Base-by-base conservation (phyloP, 2,329 filamentous ascomycete species). In the Colletotrichum tabaci region DNA sequence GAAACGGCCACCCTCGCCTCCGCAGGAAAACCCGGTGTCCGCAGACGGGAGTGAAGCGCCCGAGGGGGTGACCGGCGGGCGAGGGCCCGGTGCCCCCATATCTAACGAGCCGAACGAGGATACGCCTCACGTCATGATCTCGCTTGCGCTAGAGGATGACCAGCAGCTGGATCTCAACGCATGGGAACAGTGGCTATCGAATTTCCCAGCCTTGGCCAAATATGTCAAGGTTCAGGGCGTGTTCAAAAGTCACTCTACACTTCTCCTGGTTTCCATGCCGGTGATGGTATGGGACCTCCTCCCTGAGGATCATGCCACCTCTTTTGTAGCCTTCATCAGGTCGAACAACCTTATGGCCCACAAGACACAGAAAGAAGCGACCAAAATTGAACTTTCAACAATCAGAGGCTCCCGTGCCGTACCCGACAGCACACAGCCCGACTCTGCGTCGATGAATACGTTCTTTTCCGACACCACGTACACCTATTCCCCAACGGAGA, bases 181-280 rank as follows among this genome's bases (percentile, higher is more conserved):
- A 5, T 90, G 88, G 88, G 85, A 90, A 75, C 83, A 85, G 66
- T 90, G 88, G 88, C 82, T 90, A 3, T 79, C 82, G 38, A 84
- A 82, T 21, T 89, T 90, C 72, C 88, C 89, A 0, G 86, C 87
- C 2, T 80, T 90, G 66, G 88, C 88, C 52, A 90, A 87, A 74
- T 87, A 89, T 73, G 88, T 89, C 77, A 89, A 89, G 75, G 85
- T 91, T 7, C 88, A 91, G 75, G 88, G 88, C 10, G 84, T 90
- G 1, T 91, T 90, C 78, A 89, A 89, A 75, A 90, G 88, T 61
- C 87, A 90, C 74, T 90, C 89, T 0, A 90, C 87, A 0, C 79
- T 90, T 52, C 82, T 91, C 7, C 78, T 90, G 8, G 78, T 90
- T 3, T 90, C 89, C 0, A 82, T 91, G 76, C 89, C 89, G 0